A percentile compares a stretch with the other conserved stretches of the same genome.
Evolutionary conservation across 192 early-diverging fungal species (phyloP).

Genomic region (Chytriomyces sp.): DNA sequence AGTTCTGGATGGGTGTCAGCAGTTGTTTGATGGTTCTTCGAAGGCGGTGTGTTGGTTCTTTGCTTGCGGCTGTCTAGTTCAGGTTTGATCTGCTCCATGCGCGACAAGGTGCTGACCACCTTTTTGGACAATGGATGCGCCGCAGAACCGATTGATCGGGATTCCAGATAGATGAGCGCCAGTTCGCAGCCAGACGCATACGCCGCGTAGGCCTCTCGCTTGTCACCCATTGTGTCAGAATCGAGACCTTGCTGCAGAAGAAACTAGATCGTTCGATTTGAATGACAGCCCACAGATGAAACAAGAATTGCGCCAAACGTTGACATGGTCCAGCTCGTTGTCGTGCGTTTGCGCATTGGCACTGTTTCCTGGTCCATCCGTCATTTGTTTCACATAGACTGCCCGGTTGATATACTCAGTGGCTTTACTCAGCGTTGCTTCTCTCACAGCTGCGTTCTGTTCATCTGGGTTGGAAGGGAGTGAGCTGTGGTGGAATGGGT

Average conservation of each 20-base stretch:
- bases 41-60: not conserved
- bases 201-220: slow-evolving; percentile 4
- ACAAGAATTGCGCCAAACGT: not conserved
- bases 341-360: not conserved
- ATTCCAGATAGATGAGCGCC: slow-evolving; percentile 14
- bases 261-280: slow-evolving; percentile 6
- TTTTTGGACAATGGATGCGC: slow-evolving; percentile 16
- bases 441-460: not conserved
- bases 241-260: slow-evolving; percentile 24
- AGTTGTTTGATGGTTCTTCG: not conserved
- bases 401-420: slow-evolving; percentile 14
- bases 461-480: slow-evolving; percentile 6
- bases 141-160: not conserved
- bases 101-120: slow-evolving; percentile 1
- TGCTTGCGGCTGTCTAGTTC: not conserved
- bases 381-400: not conserved
- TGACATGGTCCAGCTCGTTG: slow-evolving; percentile 23
- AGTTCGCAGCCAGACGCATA: slow-evolving; percentile 30
- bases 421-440: slow-evolving; percentile 12
- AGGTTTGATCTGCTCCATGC: slow-evolving; percentile 24
- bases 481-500: not conserved
- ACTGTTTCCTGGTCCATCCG: not conserved
- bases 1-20: slow-evolving; percentile 1
- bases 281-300: slow-evolving; percentile 1
- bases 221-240: slow-evolving; percentile 12